Evolutionary conservation across 495 filamentous ascomycete species (phyloP), one percentile per base, ranked within the genome.

Genomic region (Penicillium odoratum): DNA sequence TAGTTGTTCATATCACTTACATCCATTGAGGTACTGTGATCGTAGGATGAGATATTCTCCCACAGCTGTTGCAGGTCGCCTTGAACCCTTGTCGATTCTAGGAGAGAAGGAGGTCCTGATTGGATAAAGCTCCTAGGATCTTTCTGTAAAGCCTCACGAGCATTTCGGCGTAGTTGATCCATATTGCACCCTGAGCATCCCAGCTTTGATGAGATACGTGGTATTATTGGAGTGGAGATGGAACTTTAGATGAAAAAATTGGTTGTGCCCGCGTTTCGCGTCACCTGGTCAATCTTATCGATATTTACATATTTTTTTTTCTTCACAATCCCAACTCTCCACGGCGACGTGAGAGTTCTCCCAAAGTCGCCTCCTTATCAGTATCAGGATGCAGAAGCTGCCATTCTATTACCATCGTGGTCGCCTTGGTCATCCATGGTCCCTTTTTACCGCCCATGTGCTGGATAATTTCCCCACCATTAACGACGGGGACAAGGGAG

Each of bases 351-450:
- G 68, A 57, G 16, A 94, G 79, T 64, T 87, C 85, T 58, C 90
- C 83, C 56, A 96, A 76, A 5, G 80, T 90, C 21, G 77, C 81
- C 7, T 78, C 68, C 16, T 85, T 78, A 51, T 89, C 85, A 7
- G 71, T 73, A 3, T 82, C 82, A 3, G 92, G 91, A 67, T 97
- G 83, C 31, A 88, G 77, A 29, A 98, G 76, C 74, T 98, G 95
- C 90, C 92, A 97, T 55, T 84, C 83, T 69, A 94, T 79, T 30
- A 86, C 84, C 15, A 88, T 73, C 7, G 89, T 84, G 45, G 94
- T 66, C 13, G 91, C 92, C 54, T 75, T 74, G 56, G 82, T 81
- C 80, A 92, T 84, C 93, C 93, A 98, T 13, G 78, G 85, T 6
- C 94, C 94, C 3, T 85, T 83, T 59, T 79, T 81, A 3, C 76